Conservation (phyloP, 2,329 filamentous ascomycete genomes). For the Venturia effusa region DNA sequence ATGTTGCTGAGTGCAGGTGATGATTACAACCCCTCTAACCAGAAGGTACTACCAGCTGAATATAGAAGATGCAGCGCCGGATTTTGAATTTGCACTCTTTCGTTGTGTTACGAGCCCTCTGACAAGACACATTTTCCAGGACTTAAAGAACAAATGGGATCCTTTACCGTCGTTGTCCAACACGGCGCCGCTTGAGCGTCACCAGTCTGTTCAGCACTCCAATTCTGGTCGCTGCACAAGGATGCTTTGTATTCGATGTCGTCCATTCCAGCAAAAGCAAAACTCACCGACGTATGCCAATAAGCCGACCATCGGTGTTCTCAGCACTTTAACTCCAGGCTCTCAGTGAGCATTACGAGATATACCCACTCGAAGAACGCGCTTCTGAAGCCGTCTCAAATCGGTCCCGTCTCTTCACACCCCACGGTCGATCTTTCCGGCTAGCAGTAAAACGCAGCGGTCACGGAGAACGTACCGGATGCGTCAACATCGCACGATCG, state of each 20-base stretch:
- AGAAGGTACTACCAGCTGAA: no score
- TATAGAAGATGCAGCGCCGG: no score
- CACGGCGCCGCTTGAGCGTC: not conserved
- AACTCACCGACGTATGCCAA: not conserved
- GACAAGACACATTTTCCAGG: no score
- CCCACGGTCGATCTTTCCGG: not conserved
- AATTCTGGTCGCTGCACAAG: no score
- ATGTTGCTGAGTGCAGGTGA: no score
- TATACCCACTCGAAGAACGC: not conserved
- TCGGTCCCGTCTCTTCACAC: not conserved
- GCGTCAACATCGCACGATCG: not conserved
- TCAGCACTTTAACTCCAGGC: not conserved
- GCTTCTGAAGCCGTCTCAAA: not conserved
- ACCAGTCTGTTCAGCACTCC: not conserved
- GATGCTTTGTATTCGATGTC: no score
- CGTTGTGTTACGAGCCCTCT: no score
- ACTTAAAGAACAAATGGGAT: not conserved
- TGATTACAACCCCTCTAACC: no score
- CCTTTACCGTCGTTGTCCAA: not conserved
- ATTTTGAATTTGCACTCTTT: not conserved
- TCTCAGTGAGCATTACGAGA: not conserved
- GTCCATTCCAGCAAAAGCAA: not conserved
- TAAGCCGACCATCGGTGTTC: not conserved
- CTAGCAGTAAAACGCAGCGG: not conserved
- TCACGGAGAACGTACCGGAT: not conserved